Evolutionary conservation across 352 stramenopile species (phyloP).

Genomic region (Lagenidium sp.): DNA sequence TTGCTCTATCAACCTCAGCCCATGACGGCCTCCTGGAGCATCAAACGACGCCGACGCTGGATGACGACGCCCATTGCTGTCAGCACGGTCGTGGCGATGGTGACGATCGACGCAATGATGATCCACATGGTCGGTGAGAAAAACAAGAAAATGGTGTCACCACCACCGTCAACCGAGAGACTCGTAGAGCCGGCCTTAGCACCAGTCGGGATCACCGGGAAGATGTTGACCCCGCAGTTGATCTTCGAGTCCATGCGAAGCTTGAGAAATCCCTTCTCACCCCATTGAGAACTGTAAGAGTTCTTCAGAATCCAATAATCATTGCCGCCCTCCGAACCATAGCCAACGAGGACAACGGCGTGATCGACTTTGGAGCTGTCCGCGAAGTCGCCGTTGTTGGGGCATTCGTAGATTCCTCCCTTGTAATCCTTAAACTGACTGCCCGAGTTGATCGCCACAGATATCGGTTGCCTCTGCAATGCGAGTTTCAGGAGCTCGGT

Average conservation of each 20-base stretch:
- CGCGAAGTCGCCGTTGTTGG: conserved; percentile 58
- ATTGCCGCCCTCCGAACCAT: conserved; percentile 28
- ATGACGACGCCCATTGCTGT: conserved; percentile 22
- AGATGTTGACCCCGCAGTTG: conserved; percentile 74
- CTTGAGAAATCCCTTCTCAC: conserved; percentile 54
- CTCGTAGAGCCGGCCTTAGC: conserved; percentile 32
- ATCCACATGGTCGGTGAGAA: conserved; percentile 25
- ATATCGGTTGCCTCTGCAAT: conserved; percentile 62
- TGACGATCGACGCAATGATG: conserved; percentile 6
- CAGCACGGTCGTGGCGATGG: conserved; percentile 16
- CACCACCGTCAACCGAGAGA: conserved; percentile 39
- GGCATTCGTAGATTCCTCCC: conserved; percentile 57
- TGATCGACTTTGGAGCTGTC: conserved; percentile 58
- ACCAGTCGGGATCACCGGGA: conserved; percentile 53
- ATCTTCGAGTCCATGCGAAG: conserved; percentile 61
- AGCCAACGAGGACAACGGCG: conserved; percentile 66
- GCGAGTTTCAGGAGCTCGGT: conserved; percentile 55
- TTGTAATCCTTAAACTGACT: conserved; percentile 77
- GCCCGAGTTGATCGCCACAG: conserved; percentile 72
- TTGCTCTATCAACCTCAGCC: too few relatives aligned
- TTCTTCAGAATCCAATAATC: conserved; percentile 83
- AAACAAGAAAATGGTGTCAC: conserved; percentile 24
- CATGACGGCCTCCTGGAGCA: conserved; percentile 6
- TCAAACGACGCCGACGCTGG: conserved; percentile 8
- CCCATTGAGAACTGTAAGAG: conserved; percentile 67